These are phyloP conservation scores for Dothideomycetes sp. DNA, from an alignment of 2,329 filamentous ascomycete species.

Conservation along the genomic window DNA sequence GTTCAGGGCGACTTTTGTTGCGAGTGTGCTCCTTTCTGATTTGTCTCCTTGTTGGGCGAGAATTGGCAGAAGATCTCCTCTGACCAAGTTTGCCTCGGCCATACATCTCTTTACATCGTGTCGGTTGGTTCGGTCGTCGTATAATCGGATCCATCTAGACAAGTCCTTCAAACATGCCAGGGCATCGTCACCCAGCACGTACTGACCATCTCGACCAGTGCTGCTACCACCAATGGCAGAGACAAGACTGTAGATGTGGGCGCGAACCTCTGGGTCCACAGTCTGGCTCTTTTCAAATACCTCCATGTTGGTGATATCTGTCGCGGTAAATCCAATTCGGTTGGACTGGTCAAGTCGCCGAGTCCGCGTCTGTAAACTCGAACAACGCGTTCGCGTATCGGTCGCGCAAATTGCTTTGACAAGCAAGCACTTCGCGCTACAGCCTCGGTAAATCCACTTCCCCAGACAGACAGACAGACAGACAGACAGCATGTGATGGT, in stretches of 20 bases:
- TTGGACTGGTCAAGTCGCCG: background rate
- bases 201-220: slow-evolving; percentile 68
- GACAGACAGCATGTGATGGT: slow-evolving; percentile 8
- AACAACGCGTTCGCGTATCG: background rate
- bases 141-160: slow-evolving; percentile 88
- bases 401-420: no score
- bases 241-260: slow-evolving; percentile 86
- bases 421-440: no score
- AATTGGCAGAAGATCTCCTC: slow-evolving; percentile 83
- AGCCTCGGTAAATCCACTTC: slow-evolving; percentile 1
- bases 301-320: slow-evolving; percentile 18
- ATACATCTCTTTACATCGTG: slow-evolving; percentile 92
- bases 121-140: slow-evolving; percentile 86
- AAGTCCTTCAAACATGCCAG: slow-evolving; percentile 86
- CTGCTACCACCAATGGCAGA: slow-evolving; percentile 85
- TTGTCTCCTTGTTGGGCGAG: slow-evolving; percentile 71
- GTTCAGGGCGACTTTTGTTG: slow-evolving; percentile 69
- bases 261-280: slow-evolving; percentile 85
- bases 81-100: slow-evolving; percentile 83
- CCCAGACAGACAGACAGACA: no score
- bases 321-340: background rate
- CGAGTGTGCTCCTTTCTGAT: slow-evolving; percentile 64
- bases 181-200: slow-evolving; percentile 87
- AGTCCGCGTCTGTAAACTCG: slow-evolving; percentile 9
- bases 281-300: slow-evolving; percentile 25